Evolutionary conservation across 108 stramenopile genomes (phyloP).

Genomic region (Fragilaria crotonensis): DNA sequence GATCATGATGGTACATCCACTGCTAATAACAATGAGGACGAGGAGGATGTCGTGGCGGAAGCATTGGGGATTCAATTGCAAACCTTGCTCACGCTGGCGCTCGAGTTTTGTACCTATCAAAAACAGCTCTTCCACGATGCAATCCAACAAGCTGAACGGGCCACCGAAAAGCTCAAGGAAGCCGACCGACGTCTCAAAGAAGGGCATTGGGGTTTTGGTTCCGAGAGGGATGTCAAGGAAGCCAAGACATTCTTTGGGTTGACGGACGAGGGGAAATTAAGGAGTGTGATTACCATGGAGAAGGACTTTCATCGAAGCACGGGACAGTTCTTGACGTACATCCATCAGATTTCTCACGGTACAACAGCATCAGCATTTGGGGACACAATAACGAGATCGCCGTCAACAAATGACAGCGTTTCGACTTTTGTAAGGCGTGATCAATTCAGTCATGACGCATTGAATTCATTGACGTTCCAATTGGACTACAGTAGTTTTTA

Average conservation of each 20-base stretch:
- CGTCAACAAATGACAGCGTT: slow-evolving; percentile 3
- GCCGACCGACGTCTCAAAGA: slow-evolving; percentile 51
- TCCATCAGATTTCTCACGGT: slow-evolving; percentile 30
- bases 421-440: slow-evolving; percentile 5
- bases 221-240: slow-evolving; percentile 43
- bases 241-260: slow-evolving; percentile 60
- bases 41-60: background rate
- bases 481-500: slow-evolving; percentile 82
- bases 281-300: slow-evolving; percentile 38
- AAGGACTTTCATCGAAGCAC: slow-evolving; percentile 50
- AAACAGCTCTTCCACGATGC: slow-evolving; percentile 62
- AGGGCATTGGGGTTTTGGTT: slow-evolving; percentile 78
- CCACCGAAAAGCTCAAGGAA: slow-evolving; percentile 42
- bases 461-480: slow-evolving; percentile 72
- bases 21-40: slow-evolving; percentile 13
- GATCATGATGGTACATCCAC: slow-evolving; percentile 1
- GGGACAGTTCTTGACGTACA: slow-evolving; percentile 34
- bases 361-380: slow-evolving; percentile 7
- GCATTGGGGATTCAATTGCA: slow-evolving; percentile 45
- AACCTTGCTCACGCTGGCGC: slow-evolving; percentile 46
- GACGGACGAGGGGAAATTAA: slow-evolving; percentile 42
- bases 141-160: slow-evolving; percentile 48
- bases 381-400: slow-evolving; percentile 3
- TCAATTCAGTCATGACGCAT: slow-evolving; percentile 42
- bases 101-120: slow-evolving; percentile 79